These are phyloP conservation scores for Talaromyces funiculosus DNA, from an alignment of 2,329 filamentous ascomycete species.

Conservation along the genomic window DNA sequence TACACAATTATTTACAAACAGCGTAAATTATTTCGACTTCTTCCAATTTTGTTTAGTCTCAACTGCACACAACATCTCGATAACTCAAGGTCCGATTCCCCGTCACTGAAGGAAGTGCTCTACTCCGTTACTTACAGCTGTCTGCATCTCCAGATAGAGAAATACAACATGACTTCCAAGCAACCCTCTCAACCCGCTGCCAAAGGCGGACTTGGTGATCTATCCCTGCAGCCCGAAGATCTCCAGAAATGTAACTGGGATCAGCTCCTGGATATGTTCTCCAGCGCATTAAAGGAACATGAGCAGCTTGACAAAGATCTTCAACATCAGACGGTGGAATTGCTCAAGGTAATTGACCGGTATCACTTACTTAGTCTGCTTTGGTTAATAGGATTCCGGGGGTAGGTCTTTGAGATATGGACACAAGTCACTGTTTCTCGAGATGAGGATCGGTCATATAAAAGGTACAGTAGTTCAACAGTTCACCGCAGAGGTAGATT, in stretches of 20 bases:
- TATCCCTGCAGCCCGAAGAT: conserved; percentile 10
- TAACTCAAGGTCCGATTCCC: neutral
- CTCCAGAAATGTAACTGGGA: conserved; percentile 50
- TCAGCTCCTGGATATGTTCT: conserved; percentile 65
- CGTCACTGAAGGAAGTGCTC: neutral
- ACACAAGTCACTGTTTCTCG: conserved; percentile 64
- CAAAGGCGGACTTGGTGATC: neutral
- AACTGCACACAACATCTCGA: neutral
- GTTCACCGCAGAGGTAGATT: neutral
- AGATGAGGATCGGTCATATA: conserved; percentile 70
- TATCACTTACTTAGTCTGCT: neutral
- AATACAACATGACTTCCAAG: neutral
- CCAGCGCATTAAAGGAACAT: conserved; percentile 58
- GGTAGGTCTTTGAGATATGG: conserved; percentile 74
- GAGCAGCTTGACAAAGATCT: conserved; percentile 60
- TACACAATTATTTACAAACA: neutral
- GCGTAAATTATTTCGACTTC: neutral
- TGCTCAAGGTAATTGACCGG: conserved; percentile 55
- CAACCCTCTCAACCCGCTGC: neutral
- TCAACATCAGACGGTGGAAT: conserved; percentile 59
- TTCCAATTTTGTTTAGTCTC: neutral
- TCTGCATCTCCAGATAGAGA: too few relatives aligned
- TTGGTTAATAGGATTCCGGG: conserved; percentile 1
- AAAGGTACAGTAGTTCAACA: conserved; percentile 51
- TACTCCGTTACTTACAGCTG: neutral